Evolutionary conservation across 306 rosid genomes (phyloP), one percentile per base, ranked within the genome.

Genomic region (Argentina anserina): DNA sequence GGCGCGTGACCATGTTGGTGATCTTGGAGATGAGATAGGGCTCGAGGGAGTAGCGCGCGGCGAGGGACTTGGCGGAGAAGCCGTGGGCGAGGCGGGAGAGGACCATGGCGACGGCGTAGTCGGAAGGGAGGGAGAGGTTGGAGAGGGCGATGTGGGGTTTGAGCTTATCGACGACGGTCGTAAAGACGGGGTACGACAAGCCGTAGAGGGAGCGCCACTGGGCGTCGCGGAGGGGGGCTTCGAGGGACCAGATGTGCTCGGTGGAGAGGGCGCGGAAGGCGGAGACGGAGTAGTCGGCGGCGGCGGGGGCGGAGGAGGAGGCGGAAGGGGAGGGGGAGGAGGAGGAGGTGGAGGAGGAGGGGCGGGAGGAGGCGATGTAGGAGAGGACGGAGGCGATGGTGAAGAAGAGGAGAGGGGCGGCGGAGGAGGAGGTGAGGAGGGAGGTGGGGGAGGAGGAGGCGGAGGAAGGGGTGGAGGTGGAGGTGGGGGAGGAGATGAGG

Each of bases 1-100:
- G 94, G 60, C 97, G 92, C 28, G 96, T 94, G 72, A 89, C 92
- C 97, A 94, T 91, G 85, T 94, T 94, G 70, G 98, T 94, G 77
- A 94, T 94, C 79, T 91, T 94, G 73, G 98, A 85, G 47, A 91
- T 85, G 17, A 91, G 90, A 69, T 87, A 94, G n/a, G 97, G 97
- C n/a, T 94, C 98, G 5, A 94, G 94, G 34, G 95, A 87, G 84
- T 91, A 91, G 18, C 95, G 91, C 0, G 87, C 11, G 5, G 96
- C 96, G 12, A 89, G 69, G 71, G 92, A 82, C 76, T 80, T 80
- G 0, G 97, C 91, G 23, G 96, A 85, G 71, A 87, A 81, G 52
- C 97, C 98, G 66, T 94, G 97, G 55, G 92, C 72, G 72, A 94
- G 96, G 42, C 95, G 91, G 10, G 97, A 94, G 71, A 94, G 91